Evolutionary conservation across 805 yeast species (phyloP).

Genomic region (Yarrowia sp.): DNA sequence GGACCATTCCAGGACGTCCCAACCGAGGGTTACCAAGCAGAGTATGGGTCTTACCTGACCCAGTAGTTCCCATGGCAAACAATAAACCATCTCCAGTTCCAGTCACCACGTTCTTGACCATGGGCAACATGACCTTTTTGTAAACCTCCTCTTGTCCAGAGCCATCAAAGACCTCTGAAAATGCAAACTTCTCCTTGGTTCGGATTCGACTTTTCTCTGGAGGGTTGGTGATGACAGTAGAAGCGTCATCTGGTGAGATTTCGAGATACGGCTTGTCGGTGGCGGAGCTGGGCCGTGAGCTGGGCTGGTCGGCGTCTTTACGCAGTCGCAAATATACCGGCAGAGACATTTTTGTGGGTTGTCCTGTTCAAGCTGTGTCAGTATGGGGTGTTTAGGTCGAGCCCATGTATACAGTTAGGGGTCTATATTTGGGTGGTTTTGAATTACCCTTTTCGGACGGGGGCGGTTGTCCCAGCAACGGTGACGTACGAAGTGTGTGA

Average conservation of each 20-base stretch:
- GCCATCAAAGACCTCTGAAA: conserved; percentile 39
- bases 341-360: conserved; percentile 27
- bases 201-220: conserved; percentile 31
- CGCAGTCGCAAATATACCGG: conserved; percentile 44
- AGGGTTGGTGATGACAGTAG: conserved; percentile 32
- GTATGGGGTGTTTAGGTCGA: neutral
- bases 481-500: too few relatives aligned
- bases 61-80: conserved; percentile 53
- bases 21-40: conserved; percentile 32
- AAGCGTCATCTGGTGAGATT: conserved; percentile 30
- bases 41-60: conserved; percentile 46
- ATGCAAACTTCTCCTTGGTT: conserved; percentile 34
- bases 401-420: neutral
- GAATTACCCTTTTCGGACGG: conserved; percentile 16
- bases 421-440: conserved; percentile 14
- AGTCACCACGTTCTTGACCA: conserved; percentile 36
- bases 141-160: conserved; percentile 41
- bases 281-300: conserved; percentile 26
- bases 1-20: conserved; percentile 41
- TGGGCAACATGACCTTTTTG: conserved; percentile 37
- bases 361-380: neutral
- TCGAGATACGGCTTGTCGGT: conserved; percentile 32
- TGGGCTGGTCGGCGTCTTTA: conserved; percentile 25
- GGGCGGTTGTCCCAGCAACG: conserved; percentile 2
- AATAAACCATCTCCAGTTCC: conserved; percentile 43